A percentile compares a stretch with the other conserved stretches of the same genome.
Conservation (phyloP, 2,329 filamentous ascomycete species). For the Epicoccum nigrum region DNA sequence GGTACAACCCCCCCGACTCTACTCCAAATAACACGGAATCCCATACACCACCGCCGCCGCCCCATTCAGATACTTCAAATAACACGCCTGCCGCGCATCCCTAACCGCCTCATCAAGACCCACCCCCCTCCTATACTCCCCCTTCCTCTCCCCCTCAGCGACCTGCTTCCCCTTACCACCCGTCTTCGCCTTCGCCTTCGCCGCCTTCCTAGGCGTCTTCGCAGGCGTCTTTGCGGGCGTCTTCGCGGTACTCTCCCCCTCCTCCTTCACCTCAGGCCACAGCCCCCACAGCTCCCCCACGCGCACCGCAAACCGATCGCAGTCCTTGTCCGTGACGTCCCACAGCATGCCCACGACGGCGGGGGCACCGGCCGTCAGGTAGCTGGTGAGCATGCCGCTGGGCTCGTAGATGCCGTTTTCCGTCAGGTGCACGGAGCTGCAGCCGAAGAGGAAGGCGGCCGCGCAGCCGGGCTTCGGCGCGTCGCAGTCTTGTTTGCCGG, state of each 20-base stretch:
- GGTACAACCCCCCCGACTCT: constrained; percentile 5
- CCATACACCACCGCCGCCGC: constrained; percentile 95
- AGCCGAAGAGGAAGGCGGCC: constrained; percentile 90
- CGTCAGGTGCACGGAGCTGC: constrained; percentile 80
- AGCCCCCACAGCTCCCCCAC: constrained; percentile 89
- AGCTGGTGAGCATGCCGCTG: constrained; percentile 88
- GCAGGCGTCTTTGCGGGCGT: constrained; percentile 18
- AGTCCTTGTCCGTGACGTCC: constrained; percentile 98
- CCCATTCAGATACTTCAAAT: constrained; percentile 88
- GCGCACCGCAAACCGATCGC: constrained; percentile 85
- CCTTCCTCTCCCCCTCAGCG: constrained; percentile 25
- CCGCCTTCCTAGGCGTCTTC: constrained; percentile 33
- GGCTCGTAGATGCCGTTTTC: constrained; percentile 83
- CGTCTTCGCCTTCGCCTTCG: constrained; percentile 31
- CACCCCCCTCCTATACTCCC: constrained; percentile 34
- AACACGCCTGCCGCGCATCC: constrained; percentile 76
- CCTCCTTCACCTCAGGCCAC: constrained; percentile 53
- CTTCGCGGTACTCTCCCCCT: constrained; percentile 1
- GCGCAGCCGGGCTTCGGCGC: constrained; percentile 62
- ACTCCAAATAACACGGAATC: constrained; percentile 80
- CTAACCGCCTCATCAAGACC: constrained; percentile 80
- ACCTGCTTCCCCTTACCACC: constrained; percentile 39
- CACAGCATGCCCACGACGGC: constrained; percentile 92
- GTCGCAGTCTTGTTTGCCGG: constrained; percentile 45
- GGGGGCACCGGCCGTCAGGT: constrained; percentile 80